Base-by-base conservation (phyloP, 495 filamentous ascomycete species). In the Penicillium canariense region DNA sequence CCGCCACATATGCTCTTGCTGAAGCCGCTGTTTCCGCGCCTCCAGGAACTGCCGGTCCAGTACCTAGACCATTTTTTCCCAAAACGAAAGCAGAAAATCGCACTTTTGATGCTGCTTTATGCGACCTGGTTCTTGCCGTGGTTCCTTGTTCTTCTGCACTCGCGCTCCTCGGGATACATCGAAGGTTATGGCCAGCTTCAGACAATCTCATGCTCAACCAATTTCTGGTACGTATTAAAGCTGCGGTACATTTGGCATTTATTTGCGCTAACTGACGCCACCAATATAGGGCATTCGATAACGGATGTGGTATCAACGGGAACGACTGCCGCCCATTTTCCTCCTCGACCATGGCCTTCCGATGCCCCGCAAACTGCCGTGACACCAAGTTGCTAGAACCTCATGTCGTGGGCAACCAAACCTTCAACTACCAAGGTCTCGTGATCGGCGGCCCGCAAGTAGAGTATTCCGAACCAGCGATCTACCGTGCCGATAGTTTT, bases 401-500 rank as follows among this genome's bases (percentile, higher is more conserved):
- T 11, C 78, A 85, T 53, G 84, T 85, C 2, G 87, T 96, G 15
- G 91, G 91, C 11, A 82, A 82, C 30, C 79, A 88, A 60, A 83
- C 87, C 28, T 71, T 90, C 49, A 77, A 83, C 35, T 95, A 93
- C 63, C 72, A 75, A 49, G 79, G 84, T 0, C 74, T 92, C 40
- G 84, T 96, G 0, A 79, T 96, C 30, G 91, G 91, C 23, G 90
- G 89, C 0, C 85, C 88, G 5, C 66, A 78, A 5, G 63, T 78
- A 0, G 63, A 58, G 14, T 69, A 68, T 14, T 60, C 66, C 7
- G 66, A 69, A 3, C 49, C 55, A 2, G 72, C 79, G 0, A 64
- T 87, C 15, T 96, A 96, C 65, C 83, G 90, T 2, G 87, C 86
- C 1, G 90, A 96, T 62, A 93, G 89, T 17, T 90, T 90, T 59